phyloP scores from a whole-genome alignment of 192 early-diverging fungal genomes.

The Backusella westeae region DNA sequence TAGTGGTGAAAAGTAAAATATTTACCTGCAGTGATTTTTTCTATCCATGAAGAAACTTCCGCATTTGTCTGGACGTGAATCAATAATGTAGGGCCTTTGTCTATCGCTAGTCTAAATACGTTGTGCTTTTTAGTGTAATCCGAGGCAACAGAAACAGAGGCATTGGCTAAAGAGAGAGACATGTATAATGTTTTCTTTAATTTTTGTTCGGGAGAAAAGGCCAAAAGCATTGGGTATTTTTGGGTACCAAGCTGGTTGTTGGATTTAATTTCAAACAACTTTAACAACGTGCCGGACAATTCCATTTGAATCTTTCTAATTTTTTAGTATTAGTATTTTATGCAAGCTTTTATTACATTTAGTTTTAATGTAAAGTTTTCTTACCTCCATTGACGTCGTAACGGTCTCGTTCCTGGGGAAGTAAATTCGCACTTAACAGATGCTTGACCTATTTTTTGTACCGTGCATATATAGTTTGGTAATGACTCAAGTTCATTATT shows the following conservation, averaged over 20 bases:
- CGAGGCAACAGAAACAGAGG: not conserved
- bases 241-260: not conserved
- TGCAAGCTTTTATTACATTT: not conserved
- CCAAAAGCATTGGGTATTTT: not conserved
- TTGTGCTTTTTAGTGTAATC: conserved; percentile 20
- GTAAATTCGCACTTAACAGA: conserved; percentile 7
- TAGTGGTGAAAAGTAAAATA: not conserved
- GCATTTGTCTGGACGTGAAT: conserved; percentile 5
- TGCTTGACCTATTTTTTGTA: conserved; percentile 22
- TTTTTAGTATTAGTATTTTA: not conserved
- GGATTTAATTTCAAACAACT: conserved; percentile 10
- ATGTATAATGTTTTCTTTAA: not conserved
- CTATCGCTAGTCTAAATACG: conserved; percentile 11
- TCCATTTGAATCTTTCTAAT: conserved; percentile 15
- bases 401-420: not conserved
- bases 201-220: not conserved
- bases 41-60: conserved; percentile 17
- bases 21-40: conserved; percentile 21
- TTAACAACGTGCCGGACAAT: conserved; percentile 15
- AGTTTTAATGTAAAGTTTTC: not conserved
- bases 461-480: conserved; percentile 22
- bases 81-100: conserved; percentile 10
- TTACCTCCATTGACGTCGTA: conserved; percentile 8
- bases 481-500: not conserved
- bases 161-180: not conserved